Base-by-base conservation (phyloP, 176 grass and related monocot genomes). In the Rhipidocladum racemiflorum region DNA sequence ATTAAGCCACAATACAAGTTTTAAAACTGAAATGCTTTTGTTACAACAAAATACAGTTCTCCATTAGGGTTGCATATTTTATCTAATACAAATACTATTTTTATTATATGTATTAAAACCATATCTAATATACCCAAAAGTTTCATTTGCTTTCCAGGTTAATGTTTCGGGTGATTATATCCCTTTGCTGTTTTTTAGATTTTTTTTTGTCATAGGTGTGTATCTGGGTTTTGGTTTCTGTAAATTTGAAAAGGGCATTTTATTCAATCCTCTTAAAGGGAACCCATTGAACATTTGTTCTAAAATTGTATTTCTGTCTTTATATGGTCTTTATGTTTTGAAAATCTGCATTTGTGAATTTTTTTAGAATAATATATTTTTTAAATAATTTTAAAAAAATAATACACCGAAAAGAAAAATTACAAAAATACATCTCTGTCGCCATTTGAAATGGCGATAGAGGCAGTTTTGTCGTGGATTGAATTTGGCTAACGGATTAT, bases 181-280 rank as follows among this genome's bases (percentile, higher is more conserved):
- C 28, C 14, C 18, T 72, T 24, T 1, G 27, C 57, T 11, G 6
- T 20, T 24, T 17, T 59, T 45, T 43, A 1, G 20, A 20, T 20
- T 21, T 11, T 56, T 39, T n/a, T 87, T 70, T 23, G 6, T 16
- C 17, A 17, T 40, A 0, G 0, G 23, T 84, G n/a, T 60, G 13
- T 61, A 10, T 61, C 12, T 56, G 38, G 63, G 9, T 65, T 40
- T 55, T 63, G 30, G 16, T 35, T 49, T 5, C 70, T 39, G 30
- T 54, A 81, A 68, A 39, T 60, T 64, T 87, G 7, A 17, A 54
- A 27, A 38, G 18, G 55, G 48, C 25, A 66, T 30, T 61, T 70
- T 49, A 80, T 82, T 51, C 68, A 49, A 62, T 68, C 40, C 14
- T 45, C n/a, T 62, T 32, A 61, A 35, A 65, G 76, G 29, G 5